Base-by-base conservation (phyloP, 2,329 filamentous ascomycete genomes). In the Hortaea werneckii region DNA sequence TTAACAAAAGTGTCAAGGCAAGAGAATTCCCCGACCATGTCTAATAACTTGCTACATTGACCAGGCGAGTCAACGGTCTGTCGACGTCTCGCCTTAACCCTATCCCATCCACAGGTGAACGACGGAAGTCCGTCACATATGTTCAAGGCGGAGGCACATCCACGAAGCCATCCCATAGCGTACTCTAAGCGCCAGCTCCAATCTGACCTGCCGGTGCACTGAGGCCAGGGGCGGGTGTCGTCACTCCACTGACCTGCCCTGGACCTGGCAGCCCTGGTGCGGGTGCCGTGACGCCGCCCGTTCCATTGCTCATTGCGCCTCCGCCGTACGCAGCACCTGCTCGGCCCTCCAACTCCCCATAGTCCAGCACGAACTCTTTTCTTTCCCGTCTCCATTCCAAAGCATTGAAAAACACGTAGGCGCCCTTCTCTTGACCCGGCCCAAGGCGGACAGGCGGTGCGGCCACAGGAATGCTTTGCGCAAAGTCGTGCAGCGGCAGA, bases 381-480 rank as follows among this genome's bases (percentile, higher is more conserved):
- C 73, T 64, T 53, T 76, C 71, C 48, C 72, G 63, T 44, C 71
- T 66, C 74, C 74, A 76, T 52, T 73, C 69, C 43, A 61, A 69
- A 10, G 72, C 70, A 43, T 77, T 72, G 56, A 75, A 76, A 65
- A 77, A 76, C 45, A 76, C 63, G 59, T 76, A 77, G 54, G 71
- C 68, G 20, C 73, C 74, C 41, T 69, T 67, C 59, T 77, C 74
- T 45, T 67, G 65, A 41, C 69, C 67, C 35, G 67, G 67, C 38
- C 68, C 69, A 67, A 74, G 57, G 13, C 70, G 65, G 8, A 69
- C 63, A 5, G 72, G 70, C 27, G 58, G 58, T 6, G 52, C 44
- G 29, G 51, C 57, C 10, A 57, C 47, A 2, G 58, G 57, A 1
- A 54, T 49, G 44, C 51, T 50, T 11, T 52, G 53, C 6, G 60